Percentiles rank a stretch among this genome's conserved stretches.
Evolutionary conservation across 2,329 filamentous ascomycete genomes (phyloP).

Genomic region (Botrytis hyacinthi): DNA sequence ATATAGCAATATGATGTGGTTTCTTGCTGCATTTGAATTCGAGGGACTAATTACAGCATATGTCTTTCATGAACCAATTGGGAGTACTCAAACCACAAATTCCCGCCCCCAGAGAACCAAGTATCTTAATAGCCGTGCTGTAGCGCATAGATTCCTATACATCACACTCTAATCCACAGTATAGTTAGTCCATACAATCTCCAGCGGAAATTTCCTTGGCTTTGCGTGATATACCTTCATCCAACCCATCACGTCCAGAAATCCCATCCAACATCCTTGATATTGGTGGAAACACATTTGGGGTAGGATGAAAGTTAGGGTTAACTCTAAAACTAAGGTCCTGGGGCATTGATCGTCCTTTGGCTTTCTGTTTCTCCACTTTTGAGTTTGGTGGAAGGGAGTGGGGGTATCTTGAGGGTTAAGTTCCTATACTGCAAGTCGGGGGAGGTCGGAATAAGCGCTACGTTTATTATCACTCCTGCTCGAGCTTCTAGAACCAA

Average conservation of each 20-base stretch:
- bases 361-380: background rate
- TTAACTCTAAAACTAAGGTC: background rate
- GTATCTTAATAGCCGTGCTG: background rate
- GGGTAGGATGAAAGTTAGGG: background rate
- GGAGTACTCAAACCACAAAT: too few species aligned
- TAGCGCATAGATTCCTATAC: background rate
- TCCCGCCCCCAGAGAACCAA: background rate
- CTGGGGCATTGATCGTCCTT: background rate
- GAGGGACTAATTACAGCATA: too few species aligned
- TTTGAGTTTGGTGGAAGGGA: background rate
- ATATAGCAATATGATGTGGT: background rate
- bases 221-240: background rate
- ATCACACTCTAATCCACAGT: background rate
- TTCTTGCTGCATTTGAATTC: background rate
- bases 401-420: background rate
- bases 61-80: too few species aligned
- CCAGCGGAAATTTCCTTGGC: background rate
- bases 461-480: background rate
- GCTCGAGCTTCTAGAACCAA: background rate
- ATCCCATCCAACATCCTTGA: background rate
- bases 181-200: background rate
- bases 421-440: background rate
- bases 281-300: rapidly evolving
- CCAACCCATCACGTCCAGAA: background rate
- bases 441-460: background rate